Evolutionary conservation across 805 yeast species (phyloP).

Genomic region (Starmerella roubikii): DNA sequence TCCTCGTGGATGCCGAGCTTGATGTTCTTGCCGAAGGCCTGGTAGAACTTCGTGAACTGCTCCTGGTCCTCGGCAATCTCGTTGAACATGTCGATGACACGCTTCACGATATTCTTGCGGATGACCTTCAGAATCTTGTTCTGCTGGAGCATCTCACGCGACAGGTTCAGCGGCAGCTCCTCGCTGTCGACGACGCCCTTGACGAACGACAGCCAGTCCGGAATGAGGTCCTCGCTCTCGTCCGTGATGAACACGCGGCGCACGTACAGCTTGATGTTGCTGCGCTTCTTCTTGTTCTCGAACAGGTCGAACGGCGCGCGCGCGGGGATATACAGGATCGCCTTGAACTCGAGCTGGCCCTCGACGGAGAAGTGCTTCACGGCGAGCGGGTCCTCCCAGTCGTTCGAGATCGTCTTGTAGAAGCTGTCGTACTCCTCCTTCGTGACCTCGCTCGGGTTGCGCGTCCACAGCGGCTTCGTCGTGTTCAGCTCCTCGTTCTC

Average conservation of each 20-base stretch:
- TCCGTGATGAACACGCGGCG: slow-evolving; percentile 99
- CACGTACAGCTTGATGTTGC: slow-evolving; percentile 95
- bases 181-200: slow-evolving; percentile 99
- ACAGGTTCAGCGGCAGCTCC: slow-evolving; percentile 97
- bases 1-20: slow-evolving; percentile 99
- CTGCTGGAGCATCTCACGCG: slow-evolving; percentile 99
- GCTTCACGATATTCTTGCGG: slow-evolving; percentile 98
- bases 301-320: slow-evolving; percentile 99
- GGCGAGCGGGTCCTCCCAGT: slow-evolving; percentile 99
- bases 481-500: slow-evolving; percentile 98
- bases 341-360: slow-evolving; percentile 99
- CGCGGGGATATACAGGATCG: slow-evolving; percentile 92
- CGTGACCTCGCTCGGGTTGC: slow-evolving; percentile 94
- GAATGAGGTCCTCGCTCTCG: slow-evolving; percentile 97
- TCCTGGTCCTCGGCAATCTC: slow-evolving; percentile 99
- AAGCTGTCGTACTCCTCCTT: slow-evolving; percentile 98
- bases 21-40: slow-evolving; percentile 94
- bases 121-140: slow-evolving; percentile 99
- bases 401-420: slow-evolving; percentile 98
- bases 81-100: slow-evolving; percentile 94
- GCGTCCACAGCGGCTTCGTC: slow-evolving; percentile 98
- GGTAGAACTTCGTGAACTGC: slow-evolving; percentile 96
- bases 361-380: slow-evolving; percentile 99
- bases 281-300: slow-evolving; percentile 98
- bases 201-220: slow-evolving; percentile 96